Conservation (phyloP, 2,329 filamentous ascomycete genomes). For the Penicillium sp. region DNA sequence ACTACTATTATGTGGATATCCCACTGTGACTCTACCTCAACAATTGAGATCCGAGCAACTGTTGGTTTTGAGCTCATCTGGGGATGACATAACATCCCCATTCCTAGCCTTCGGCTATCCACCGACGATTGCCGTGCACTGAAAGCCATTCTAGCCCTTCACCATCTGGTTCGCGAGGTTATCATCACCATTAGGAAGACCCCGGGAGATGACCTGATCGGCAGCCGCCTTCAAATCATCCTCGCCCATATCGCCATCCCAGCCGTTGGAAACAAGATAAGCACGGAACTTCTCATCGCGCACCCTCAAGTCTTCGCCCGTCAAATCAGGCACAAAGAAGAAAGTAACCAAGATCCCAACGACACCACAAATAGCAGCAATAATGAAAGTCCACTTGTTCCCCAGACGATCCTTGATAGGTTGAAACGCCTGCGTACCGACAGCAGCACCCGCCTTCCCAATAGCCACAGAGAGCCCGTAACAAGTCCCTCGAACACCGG, state of each 20-base stretch:
- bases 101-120: background rate
- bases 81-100: background rate
- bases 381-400: conserved; percentile 53
- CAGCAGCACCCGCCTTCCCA: conserved; percentile 52
- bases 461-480: conserved; percentile 53
- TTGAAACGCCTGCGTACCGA: conserved; percentile 53
- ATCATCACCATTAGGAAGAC: background rate
- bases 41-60: background rate
- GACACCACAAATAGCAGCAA: conserved; percentile 52
- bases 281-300: conserved; percentile 47
- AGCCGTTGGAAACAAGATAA: conserved; percentile 47
- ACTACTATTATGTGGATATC: background rate
- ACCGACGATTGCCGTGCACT: background rate
- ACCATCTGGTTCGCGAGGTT: background rate
- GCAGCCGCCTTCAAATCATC: conserved; percentile 38
- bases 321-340: conserved; percentile 49
- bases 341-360: conserved; percentile 49
- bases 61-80: background rate
- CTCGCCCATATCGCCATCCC: conserved; percentile 49
- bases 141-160: background rate
- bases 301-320: conserved; percentile 45
- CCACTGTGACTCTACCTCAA: background rate
- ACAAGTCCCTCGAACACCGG: conserved; percentile 52
- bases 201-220: conserved; percentile 22
- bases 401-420: conserved; percentile 48